Conservation (phyloP, 148 eudicot species). For the Vaccinium myrtillus region DNA sequence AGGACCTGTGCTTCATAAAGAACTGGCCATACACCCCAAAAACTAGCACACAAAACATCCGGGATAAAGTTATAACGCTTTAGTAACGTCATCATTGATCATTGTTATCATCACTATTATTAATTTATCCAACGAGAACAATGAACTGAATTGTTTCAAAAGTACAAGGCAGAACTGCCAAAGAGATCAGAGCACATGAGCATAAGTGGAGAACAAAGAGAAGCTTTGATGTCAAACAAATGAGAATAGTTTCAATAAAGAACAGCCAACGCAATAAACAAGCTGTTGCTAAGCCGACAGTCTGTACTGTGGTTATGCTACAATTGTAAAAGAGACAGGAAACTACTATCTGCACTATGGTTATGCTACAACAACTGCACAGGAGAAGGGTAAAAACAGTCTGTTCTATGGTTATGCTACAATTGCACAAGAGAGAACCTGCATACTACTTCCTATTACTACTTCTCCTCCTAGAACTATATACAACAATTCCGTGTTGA, state of each 20-base stretch:
- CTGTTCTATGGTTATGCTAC: not conserved
- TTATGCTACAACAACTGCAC: constrained; percentile 9
- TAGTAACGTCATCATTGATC: not conserved
- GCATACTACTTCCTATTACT: constrained; percentile 9
- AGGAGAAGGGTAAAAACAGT: not conserved
- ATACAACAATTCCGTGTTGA: constrained; percentile 9
- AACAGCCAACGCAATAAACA: not conserved
- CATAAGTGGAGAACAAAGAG: not conserved
- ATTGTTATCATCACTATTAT: not conserved
- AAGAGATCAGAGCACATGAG: not conserved
- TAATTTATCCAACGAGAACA: not conserved
- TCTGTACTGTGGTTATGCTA: not conserved
- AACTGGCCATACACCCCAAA: not conserved
- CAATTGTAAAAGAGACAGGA: constrained; percentile 1
- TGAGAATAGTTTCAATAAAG: not conserved
- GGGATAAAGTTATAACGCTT: too few species aligned
- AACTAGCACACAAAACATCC: not conserved
- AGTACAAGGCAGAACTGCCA: not conserved
- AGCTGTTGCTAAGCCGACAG: not conserved
- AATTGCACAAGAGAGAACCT: constrained; percentile 3
- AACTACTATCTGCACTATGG: not conserved
- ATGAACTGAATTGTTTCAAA: not conserved
- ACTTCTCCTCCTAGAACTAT: constrained; percentile 8
- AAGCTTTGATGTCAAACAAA: not conserved
- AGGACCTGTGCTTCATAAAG: not conserved